Conservation (phyloP, 345 rosid genomes). For the Limnanthes douglasii region DNA sequence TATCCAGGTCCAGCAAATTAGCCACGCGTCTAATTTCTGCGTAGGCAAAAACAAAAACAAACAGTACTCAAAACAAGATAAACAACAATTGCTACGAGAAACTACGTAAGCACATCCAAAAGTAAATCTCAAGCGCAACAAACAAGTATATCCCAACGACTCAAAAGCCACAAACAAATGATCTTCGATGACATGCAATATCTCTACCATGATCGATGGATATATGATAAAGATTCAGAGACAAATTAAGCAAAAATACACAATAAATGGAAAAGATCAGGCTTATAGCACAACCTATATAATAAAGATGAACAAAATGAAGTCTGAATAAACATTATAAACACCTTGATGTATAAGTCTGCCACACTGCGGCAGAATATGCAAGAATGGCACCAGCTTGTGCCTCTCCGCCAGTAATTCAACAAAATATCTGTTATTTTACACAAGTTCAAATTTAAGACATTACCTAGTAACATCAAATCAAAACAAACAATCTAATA, state of each 20-base stretch:
- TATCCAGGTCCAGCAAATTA: slow-evolving; percentile 52
- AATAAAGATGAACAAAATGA: neutral
- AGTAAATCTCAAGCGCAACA: neutral
- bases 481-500: too few relatives aligned
- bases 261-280: neutral
- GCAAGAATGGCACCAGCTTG: slow-evolving; percentile 63
- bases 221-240: neutral
- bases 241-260: neutral
- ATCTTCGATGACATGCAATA: neutral
- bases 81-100: neutral
- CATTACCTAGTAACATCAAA: too few relatives aligned
- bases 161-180: neutral
- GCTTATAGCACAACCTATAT: neutral
- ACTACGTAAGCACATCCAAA: neutral
- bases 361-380: slow-evolving; percentile 49
- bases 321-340: too few relatives aligned
- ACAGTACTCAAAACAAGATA: neutral
- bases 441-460: too few relatives aligned
- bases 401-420: slow-evolving; percentile 85
- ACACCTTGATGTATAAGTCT: slow-evolving; percentile 79
- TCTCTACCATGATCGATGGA: neutral
- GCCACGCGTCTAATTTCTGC: slow-evolving; percentile 73
- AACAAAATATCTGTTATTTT: slow-evolving; percentile 83
- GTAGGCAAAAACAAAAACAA: slow-evolving; percentile 6
- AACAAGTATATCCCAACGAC: too few relatives aligned